Evolutionary conservation across 2,329 filamentous ascomycete genomes (phyloP).

Genomic region (Myriosclerotinia duriaeana): DNA sequence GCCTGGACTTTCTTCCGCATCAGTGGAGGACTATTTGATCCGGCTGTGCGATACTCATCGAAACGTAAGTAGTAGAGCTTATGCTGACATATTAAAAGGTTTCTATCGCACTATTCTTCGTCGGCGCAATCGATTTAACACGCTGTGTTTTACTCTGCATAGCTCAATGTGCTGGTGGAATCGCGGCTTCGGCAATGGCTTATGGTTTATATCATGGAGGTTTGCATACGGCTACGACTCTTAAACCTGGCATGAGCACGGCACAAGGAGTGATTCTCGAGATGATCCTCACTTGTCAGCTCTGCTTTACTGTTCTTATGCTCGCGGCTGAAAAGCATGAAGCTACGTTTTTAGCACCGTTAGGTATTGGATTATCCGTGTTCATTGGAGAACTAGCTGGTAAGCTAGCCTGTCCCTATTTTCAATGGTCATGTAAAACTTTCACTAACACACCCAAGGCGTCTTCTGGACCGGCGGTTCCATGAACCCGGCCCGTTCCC

Average conservation of each 20-base stretch:
- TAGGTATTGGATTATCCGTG: slow-evolving; percentile 49
- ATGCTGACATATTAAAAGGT: slow-evolving; percentile 33
- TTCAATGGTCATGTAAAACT: not conserved
- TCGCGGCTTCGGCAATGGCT: slow-evolving; percentile 46
- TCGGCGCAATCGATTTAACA: slow-evolving; percentile 41
- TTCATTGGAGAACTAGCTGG: slow-evolving; percentile 47
- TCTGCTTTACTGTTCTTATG: slow-evolving; percentile 53
- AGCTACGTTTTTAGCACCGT: slow-evolving; percentile 49
- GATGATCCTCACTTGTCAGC: slow-evolving; percentile 49
- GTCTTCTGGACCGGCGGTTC: slow-evolving; percentile 51
- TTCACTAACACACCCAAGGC: slow-evolving; percentile 34
- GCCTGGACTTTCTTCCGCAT: slow-evolving; percentile 55
- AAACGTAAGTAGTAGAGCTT: not conserved
- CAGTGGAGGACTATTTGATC: slow-evolving; percentile 53
- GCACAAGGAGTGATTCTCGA: slow-evolving; percentile 53
- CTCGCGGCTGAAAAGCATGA: slow-evolving; percentile 52
- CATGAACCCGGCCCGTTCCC: slow-evolving; percentile 49
- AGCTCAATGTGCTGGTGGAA: slow-evolving; percentile 41
- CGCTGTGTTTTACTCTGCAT: slow-evolving; percentile 40
- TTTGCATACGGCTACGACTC: slow-evolving; percentile 46
- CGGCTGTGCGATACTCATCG: slow-evolving; percentile 42
- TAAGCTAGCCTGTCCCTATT: not conserved
- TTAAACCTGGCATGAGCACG: slow-evolving; percentile 44
- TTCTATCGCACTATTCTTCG: slow-evolving; percentile 43
- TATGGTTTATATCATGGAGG: slow-evolving; percentile 47